These are phyloP conservation scores for Solanum okadae DNA, from an alignment of 257 asterid genomes.

Conservation along the genomic window DNA sequence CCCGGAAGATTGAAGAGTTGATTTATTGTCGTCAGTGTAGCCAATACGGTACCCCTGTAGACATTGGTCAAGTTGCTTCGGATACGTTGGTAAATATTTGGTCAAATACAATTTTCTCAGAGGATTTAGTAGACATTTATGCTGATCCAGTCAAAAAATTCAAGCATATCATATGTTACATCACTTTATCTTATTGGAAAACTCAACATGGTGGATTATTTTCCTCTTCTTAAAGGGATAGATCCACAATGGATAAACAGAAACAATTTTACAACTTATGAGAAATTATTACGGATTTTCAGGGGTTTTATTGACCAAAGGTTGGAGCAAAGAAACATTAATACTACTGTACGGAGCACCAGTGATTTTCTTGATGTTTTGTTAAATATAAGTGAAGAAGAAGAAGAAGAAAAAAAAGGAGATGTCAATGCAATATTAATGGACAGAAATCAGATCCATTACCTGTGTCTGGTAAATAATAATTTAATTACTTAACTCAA, in stretches of 20 bases:
- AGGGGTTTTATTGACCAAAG: conserved; percentile 33
- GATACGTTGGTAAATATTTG: conserved; percentile 38
- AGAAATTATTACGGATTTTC: conserved; percentile 19
- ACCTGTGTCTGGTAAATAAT: background rate
- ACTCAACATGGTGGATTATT: conserved; percentile 59
- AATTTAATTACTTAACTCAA: no score
- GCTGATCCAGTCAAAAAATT: conserved; percentile 53
- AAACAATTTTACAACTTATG: conserved; percentile 10
- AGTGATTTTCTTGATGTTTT: background rate
- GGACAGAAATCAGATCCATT: background rate
- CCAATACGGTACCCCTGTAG: conserved; percentile 34
- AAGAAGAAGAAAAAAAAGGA: background rate
- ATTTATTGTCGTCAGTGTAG: conserved; percentile 36
- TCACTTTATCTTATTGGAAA: conserved; percentile 20
- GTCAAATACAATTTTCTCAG: conserved; percentile 43
- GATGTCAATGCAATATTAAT: background rate
- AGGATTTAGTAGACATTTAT: conserved; percentile 39
- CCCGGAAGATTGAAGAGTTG: conserved; percentile 53
- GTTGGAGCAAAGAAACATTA: conserved; percentile 8
- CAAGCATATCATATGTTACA: background rate
- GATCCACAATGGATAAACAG: conserved; percentile 56
- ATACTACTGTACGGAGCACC: background rate
- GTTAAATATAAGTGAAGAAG: background rate
- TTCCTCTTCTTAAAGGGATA: conserved; percentile 23
- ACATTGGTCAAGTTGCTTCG: conserved; percentile 48